phyloP scores from a whole-genome alignment of 331 rosid species.

The Pyracantha coccinea region DNA sequence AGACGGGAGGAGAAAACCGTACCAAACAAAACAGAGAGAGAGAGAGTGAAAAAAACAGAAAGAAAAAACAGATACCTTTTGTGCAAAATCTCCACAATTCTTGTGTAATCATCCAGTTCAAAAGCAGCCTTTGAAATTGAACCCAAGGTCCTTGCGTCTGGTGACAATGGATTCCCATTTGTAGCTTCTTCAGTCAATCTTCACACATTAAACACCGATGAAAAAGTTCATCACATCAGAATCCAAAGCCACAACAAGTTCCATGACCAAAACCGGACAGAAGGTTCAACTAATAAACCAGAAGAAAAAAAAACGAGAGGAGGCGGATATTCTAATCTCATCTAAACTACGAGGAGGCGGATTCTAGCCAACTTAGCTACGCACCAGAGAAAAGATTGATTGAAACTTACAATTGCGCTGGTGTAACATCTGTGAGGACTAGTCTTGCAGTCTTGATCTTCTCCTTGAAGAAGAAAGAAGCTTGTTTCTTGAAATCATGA shows the following conservation, averaged over 20 bases:
- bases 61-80: conserved; percentile 38
- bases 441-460: conserved; percentile 87
- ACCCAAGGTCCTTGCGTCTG: conserved; percentile 59
- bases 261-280: neutral
- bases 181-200: conserved; percentile 91
- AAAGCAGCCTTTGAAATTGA: conserved; percentile 94
- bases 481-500: conserved; percentile 76
- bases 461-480: conserved; percentile 88
- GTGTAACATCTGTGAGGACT: conserved; percentile 93
- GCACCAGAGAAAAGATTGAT: too few species aligned
- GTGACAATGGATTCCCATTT: conserved; percentile 61
- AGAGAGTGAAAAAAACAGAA: too few species aligned
- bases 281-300: neutral
- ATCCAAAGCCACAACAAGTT: neutral
- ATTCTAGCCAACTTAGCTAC: too few species aligned
- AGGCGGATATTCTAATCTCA: too few species aligned
- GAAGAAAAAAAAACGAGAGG: neutral
- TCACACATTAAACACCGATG: neutral
- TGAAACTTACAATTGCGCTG: conserved; percentile 55
- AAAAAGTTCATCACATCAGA: neutral
- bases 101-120: conserved; percentile 78
- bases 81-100: conserved; percentile 84
- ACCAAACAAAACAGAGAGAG: neutral
- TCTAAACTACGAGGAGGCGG: too few species aligned
- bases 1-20: neutral